Base-by-base conservation (phyloP, 1,284 basidiomycete genomes). In the Pseudomicrostroma phylloplanum region DNA sequence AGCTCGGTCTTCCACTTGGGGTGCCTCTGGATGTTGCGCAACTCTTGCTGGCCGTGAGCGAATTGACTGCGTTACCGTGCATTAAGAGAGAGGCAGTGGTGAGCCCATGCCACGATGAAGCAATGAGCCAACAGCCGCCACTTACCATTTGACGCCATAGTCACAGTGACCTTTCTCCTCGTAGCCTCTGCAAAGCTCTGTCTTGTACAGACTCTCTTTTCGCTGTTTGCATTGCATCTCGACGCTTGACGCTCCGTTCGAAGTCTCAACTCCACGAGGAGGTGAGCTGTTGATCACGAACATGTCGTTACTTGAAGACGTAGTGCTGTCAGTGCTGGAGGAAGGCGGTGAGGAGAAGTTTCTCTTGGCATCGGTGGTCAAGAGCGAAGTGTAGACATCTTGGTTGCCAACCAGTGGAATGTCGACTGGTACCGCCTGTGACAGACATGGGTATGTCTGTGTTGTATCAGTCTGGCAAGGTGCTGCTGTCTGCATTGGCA, bases 1-100 rank as follows among this genome's bases (percentile, higher is more conserved):
- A 61, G 49, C 80, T 92, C 90, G 11, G 91, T 92, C 81, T 92
- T 92, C 81, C 91, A 92, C 87, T 92, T 92, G 55, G 90, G 90
- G 78, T 93, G 91, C 66, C 91, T 85, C 67, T 86, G 80, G 21
- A 92, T 88, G 63, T 84, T 86, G 43, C 90, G 86, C 51, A 93
- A 82, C 80, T 93, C 91, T 0, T 90, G 87, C 74, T 90, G 87
- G 55, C 91, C 91, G 72, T 93, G 91, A 26, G 91, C 67, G 48
- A 68, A 74, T 55, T 73, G 71, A 43, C 72, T 71, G 36, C 66
- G 65, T 30, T 69, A 21, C 26, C 1, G 26, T 19, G 39, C 17
- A 42, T 51, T 6, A 9, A 6, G 51, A 8, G n/a, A 23, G 17
- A n/a, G 46, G 46, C n/a, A 48, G 7, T n/a, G 23, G n/a, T 48